Evolutionary conservation across 2,329 filamentous ascomycete species (phyloP).

Genomic region (Nemania sp.): DNA sequence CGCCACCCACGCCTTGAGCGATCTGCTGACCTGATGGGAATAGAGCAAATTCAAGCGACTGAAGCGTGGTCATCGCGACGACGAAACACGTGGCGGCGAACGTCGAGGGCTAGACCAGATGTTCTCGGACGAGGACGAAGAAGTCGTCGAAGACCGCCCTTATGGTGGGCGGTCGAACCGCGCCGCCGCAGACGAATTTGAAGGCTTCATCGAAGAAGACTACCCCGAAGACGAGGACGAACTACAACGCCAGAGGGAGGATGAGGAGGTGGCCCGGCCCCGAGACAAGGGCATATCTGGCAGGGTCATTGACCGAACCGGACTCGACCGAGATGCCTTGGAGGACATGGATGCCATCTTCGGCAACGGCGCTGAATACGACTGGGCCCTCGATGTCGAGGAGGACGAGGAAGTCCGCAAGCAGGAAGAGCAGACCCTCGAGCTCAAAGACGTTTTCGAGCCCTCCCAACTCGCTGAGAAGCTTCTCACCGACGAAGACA

Average conservation of each 20-base stretch:
- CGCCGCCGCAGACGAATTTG: slow-evolving; percentile 76
- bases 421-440: slow-evolving; percentile 79
- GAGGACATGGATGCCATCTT: slow-evolving; percentile 98
- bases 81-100: slow-evolving; percentile 66
- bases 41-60: slow-evolving; percentile 94
- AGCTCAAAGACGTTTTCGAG: slow-evolving; percentile 97
- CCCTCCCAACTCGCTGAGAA: slow-evolving; percentile 93
- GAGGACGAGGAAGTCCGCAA: slow-evolving; percentile 81
- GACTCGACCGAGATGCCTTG: slow-evolving; percentile 87
- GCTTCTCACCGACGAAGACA: slow-evolving; percentile 94
- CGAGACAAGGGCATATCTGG: slow-evolving; percentile 70
- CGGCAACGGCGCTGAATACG: slow-evolving; percentile 92
- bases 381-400: slow-evolving; percentile 90
- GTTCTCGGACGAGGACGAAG: slow-evolving; percentile 93
- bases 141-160: slow-evolving; percentile 59
- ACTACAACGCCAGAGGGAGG: slow-evolving; percentile 74
- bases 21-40: slow-evolving; percentile 22
- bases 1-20: too few species aligned
- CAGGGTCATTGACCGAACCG: slow-evolving; percentile 75
- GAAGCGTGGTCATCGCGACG: slow-evolving; percentile 85
- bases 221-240: slow-evolving; percentile 86
- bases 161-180: slow-evolving; percentile 58
- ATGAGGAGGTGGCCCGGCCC: slow-evolving; percentile 85
- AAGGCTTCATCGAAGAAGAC: slow-evolving; percentile 97
- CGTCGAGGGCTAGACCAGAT: slow-evolving; percentile 85